These are phyloP conservation scores for Bipolaris oryzae DNA, from an alignment of 2,329 filamentous ascomycete species.

Conservation along the genomic window DNA sequence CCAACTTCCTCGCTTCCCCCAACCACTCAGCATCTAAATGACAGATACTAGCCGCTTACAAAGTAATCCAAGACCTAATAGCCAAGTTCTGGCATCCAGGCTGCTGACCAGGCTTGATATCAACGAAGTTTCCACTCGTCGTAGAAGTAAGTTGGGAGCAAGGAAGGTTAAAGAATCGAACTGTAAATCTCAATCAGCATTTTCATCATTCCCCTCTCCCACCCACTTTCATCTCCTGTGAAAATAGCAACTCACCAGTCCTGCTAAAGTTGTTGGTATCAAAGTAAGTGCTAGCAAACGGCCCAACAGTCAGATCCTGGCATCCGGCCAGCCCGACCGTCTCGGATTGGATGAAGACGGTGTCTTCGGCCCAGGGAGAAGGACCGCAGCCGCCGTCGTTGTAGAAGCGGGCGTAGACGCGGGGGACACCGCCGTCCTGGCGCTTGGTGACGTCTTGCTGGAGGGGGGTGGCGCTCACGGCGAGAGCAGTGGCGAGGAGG, in stretches of 20 bases:
- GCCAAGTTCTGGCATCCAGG: slow-evolving; percentile 10
- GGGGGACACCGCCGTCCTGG: slow-evolving; percentile 9
- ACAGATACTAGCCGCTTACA: background rate
- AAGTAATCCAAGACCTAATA: slow-evolving; percentile 13
- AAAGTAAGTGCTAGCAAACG: slow-evolving; percentile 13
- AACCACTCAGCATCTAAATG: too few relatives aligned
- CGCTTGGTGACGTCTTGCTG: slow-evolving; percentile 7
- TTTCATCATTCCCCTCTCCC: too few relatives aligned
- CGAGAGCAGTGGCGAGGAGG: slow-evolving; percentile 7
- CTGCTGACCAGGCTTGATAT: slow-evolving; percentile 6
- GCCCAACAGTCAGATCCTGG: slow-evolving; percentile 12
- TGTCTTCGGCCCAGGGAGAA: slow-evolving; percentile 14
- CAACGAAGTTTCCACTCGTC: slow-evolving; percentile 11
- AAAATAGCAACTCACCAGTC: background rate
- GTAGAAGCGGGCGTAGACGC: slow-evolving; percentile 19
- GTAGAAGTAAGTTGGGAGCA: slow-evolving; percentile 4
- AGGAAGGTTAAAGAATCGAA: slow-evolving; percentile 14
- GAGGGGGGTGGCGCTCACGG: slow-evolving; percentile 7
- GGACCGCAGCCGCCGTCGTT: slow-evolving; percentile 9
- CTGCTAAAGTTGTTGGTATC: slow-evolving; percentile 13
- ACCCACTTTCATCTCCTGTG: too few relatives aligned
- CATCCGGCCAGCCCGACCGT: slow-evolving; percentile 9
- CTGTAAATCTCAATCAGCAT: slow-evolving; percentile 1
- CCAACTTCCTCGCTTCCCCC: too few relatives aligned
- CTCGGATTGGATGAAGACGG: slow-evolving; percentile 12